Evolutionary conservation across 2,329 filamentous ascomycete species (phyloP).

Genomic region (Colletotrichum sublineola): DNA sequence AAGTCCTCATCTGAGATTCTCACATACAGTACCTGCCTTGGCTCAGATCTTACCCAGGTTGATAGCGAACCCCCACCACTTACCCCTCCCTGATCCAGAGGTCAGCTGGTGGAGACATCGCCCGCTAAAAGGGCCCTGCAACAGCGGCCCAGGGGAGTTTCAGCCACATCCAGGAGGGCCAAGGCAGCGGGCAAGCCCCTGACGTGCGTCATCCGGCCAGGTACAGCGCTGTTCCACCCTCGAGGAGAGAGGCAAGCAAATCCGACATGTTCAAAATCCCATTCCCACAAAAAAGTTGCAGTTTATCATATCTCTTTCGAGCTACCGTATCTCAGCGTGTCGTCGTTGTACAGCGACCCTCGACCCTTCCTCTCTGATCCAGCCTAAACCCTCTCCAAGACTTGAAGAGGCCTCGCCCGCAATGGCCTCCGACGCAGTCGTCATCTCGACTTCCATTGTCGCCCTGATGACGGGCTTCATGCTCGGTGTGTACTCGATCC

Average conservation of each 20-base stretch:
- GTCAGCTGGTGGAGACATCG: constrained; percentile 24
- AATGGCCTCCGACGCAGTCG: constrained; percentile 54
- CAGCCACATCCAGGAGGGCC: constrained; percentile 26
- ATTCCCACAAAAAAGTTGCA: constrained; percentile 31
- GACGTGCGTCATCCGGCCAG: constrained; percentile 40
- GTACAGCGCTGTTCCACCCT: constrained; percentile 17
- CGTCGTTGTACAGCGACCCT: not conserved
- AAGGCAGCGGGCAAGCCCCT: constrained; percentile 34
- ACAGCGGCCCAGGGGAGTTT: constrained; percentile 26
- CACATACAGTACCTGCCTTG: constrained; percentile 23
- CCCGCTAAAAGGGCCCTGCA: constrained; percentile 24
- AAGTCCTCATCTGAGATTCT: constrained; percentile 30
- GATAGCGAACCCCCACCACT: constrained; percentile 29
- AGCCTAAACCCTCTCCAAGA: not conserved
- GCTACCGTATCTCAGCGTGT: not conserved
- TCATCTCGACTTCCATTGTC: constrained; percentile 80
- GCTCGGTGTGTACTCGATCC: constrained; percentile 80
- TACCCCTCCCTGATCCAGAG: constrained; percentile 32
- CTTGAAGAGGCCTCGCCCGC: not conserved
- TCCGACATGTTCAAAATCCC: constrained; percentile 21
- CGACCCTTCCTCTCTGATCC: not conserved
- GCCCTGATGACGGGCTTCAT: constrained; percentile 84
- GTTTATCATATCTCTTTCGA: constrained; percentile 32
- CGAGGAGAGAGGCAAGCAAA: constrained; percentile 4
- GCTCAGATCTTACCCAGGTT: constrained; percentile 15